phyloP scores from a whole-genome alignment of 75 land plant genomes.

The Picea glauca region DNA sequence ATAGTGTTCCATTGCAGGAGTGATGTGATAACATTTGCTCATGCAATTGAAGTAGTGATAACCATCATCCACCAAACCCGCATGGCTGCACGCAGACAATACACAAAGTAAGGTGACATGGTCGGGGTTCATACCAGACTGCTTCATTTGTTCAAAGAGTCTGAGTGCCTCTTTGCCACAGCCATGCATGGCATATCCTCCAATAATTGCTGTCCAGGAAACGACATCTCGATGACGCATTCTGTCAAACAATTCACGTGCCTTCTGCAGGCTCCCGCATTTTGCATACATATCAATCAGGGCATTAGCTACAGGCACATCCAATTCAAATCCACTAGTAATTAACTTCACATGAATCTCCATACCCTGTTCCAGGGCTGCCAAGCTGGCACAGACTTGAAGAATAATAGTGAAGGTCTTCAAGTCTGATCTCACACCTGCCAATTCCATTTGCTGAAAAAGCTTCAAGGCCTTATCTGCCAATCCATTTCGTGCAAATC shows the following conservation, averaged over 20 bases:
- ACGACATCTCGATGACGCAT: slow-evolving; percentile 23
- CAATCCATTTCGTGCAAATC: not conserved
- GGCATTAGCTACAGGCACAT: slow-evolving; percentile 6
- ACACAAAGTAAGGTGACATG: not conserved
- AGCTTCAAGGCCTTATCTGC: not conserved
- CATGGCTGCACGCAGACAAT: slow-evolving; percentile 1
- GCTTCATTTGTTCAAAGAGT: slow-evolving; percentile 1
- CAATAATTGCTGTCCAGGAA: slow-evolving; percentile 34
- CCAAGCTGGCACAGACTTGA: slow-evolving; percentile 1
- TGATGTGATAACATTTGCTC: not conserved
- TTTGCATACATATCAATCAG: not conserved
- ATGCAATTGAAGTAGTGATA: not conserved
- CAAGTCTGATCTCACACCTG: not conserved
- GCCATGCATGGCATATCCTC: not conserved
- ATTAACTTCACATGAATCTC: slow-evolving; percentile 6
- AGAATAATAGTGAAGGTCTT: not conserved
- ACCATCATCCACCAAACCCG: not conserved
- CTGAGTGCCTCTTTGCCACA: not conserved
- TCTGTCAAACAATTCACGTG: not conserved
- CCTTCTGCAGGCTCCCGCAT: not conserved
- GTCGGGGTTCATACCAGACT: slow-evolving; percentile 11
- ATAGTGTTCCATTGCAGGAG: not conserved
- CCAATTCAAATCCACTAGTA: not conserved
- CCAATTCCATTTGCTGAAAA: not conserved
- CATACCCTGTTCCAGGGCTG: not conserved